phyloP scores from a whole-genome alignment of 2,329 filamentous ascomycete species.

The Xylaria sp. region DNA sequence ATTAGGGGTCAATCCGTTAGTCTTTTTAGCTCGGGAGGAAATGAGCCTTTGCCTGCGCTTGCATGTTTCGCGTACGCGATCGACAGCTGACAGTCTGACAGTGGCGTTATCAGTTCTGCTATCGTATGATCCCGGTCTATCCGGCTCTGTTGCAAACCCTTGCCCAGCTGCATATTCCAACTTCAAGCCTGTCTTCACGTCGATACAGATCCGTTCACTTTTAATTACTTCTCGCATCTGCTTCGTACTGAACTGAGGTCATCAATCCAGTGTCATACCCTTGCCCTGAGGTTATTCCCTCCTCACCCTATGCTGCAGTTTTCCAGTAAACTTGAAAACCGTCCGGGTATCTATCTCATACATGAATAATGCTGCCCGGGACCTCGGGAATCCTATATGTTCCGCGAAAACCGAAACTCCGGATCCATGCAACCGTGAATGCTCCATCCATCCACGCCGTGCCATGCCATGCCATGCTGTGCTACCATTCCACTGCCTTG shows the following conservation, averaged over 20 bases:
- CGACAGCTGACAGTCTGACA: constrained; percentile 27
- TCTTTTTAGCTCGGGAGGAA: constrained; percentile 17
- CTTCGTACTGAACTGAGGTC: background rate
- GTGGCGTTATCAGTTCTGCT: constrained; percentile 32
- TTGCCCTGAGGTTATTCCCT: background rate
- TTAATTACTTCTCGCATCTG: too few species aligned
- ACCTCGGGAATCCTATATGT: constrained; percentile 6
- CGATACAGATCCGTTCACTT: background rate
- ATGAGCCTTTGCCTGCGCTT: constrained; percentile 14
- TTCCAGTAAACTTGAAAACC: constrained; percentile 2
- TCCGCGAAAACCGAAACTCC: constrained; percentile 22
- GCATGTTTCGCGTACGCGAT: constrained; percentile 22
- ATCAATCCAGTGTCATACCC: background rate
- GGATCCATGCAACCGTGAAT: constrained; percentile 11
- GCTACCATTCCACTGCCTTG: background rate
- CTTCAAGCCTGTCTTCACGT: constrained; percentile 1
- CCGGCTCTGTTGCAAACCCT: constrained; percentile 12
- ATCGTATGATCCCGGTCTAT: constrained; percentile 24
- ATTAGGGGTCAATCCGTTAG: constrained; percentile 20
- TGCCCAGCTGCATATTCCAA: background rate
- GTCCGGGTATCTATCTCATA: constrained; percentile 19
- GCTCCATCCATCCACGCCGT: constrained; percentile 4
- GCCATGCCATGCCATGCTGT: background rate
- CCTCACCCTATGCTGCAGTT: background rate
- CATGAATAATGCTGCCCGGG: background rate